Conservation (phyloP, 2,329 filamentous ascomycete genomes). For the Calonectria ilicicola region DNA sequence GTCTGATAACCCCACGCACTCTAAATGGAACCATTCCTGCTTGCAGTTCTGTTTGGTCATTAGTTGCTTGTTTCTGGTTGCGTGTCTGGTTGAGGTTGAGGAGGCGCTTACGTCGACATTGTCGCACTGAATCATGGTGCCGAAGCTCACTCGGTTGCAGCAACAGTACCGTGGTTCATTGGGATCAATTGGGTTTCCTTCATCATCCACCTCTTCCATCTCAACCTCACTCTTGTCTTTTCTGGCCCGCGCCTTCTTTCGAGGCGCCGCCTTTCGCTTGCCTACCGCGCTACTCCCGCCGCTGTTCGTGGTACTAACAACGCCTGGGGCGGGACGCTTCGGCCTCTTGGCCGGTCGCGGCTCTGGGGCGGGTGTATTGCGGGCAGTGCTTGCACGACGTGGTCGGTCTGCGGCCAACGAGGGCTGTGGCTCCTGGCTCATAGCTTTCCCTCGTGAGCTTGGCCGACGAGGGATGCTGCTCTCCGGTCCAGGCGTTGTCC, state of each 20-base stretch:
- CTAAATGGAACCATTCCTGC: conserved; percentile 87
- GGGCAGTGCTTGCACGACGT: conserved; percentile 67
- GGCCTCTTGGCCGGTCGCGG: conserved; percentile 65
- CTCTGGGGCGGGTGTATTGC: conserved; percentile 68
- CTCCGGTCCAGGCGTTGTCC: conserved; percentile 51
- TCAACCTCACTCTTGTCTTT: conserved; percentile 60
- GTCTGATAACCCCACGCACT: conserved; percentile 77
- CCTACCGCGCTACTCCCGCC: conserved; percentile 76
- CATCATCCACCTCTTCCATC: conserved; percentile 73
- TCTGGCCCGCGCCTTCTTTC: conserved; percentile 69
- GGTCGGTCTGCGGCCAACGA: conserved; percentile 65
- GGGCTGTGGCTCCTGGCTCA: conserved; percentile 62
- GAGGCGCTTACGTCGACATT: conserved; percentile 74
- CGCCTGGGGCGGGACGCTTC: conserved; percentile 78
- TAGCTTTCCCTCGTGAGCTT: conserved; percentile 64
- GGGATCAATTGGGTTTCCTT: conserved; percentile 78
- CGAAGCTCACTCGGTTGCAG: conserved; percentile 84
- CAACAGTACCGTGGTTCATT: conserved; percentile 82
- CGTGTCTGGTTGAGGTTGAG: conserved; percentile 20
- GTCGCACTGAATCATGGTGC: conserved; percentile 87
- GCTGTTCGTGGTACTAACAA: conserved; percentile 73
- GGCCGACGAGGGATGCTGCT: conserved; percentile 56
- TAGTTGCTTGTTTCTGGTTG: conserved; percentile 28
- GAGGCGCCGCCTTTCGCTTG: conserved; percentile 76
- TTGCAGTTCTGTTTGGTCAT: conserved; percentile 70